Percentiles rank a stretch among this genome's conserved stretches.
Evolutionary conservation across 805 yeast genomes (phyloP).

Genomic region (Lipomyces spencermartinsiae): DNA sequence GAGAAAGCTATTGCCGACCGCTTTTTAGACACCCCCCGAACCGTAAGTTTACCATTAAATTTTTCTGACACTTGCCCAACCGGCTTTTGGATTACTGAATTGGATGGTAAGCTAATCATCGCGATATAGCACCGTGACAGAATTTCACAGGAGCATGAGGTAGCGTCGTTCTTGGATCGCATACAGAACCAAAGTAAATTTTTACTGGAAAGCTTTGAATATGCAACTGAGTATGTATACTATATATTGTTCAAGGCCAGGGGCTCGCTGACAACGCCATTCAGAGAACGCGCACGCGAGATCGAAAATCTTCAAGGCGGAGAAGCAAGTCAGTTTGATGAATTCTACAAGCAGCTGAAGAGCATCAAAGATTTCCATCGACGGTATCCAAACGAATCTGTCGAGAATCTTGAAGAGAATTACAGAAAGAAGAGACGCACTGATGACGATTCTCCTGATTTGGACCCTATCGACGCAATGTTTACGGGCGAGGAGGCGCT

Average conservation of each 20-base stretch:
- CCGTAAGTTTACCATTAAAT: constrained; percentile 20
- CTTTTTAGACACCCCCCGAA: constrained; percentile 46
- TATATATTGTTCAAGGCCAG: constrained; percentile 5
- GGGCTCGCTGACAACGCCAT: not conserved
- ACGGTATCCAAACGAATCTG: constrained; percentile 45
- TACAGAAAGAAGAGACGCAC: constrained; percentile 39
- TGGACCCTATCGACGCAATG: constrained; percentile 48
- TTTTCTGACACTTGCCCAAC: constrained; percentile 56
- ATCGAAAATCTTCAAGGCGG: constrained; percentile 36
- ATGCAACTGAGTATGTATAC: constrained; percentile 22
- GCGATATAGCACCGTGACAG: constrained; percentile 27
- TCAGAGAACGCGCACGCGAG: constrained; percentile 33
- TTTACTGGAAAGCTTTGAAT: constrained; percentile 34
- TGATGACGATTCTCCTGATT: constrained; percentile 35
- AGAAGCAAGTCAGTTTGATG: constrained; percentile 45
- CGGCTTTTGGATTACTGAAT: not conserved
- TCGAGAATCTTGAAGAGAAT: constrained; percentile 41
- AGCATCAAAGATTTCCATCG: constrained; percentile 47
- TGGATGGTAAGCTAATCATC: not conserved
- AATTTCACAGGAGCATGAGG: constrained; percentile 61
- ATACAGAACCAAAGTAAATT: constrained; percentile 49
- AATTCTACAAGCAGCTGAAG: constrained; percentile 50
- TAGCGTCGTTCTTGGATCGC: constrained; percentile 56
- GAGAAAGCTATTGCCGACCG: constrained; percentile 71
- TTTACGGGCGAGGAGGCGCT: constrained; percentile 67